Evolutionary conservation across 805 yeast species (phyloP), one percentile per base, ranked within the genome.

Genomic region (Candida chilensis): DNA sequence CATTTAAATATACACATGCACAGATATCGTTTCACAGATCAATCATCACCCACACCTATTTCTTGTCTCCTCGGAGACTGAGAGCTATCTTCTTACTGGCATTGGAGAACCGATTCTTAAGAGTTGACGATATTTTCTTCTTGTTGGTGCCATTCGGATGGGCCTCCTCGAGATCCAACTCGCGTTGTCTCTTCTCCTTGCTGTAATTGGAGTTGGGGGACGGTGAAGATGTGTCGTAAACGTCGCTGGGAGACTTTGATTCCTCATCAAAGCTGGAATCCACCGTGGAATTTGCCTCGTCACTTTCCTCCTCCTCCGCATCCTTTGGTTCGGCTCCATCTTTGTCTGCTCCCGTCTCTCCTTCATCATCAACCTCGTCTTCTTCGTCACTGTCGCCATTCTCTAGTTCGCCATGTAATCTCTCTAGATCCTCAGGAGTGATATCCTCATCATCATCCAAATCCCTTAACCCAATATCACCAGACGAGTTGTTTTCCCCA

Each of bases 341-440:
- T 16, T 29, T 22, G n/a, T 25, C 17, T 14, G 28, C 35, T 33
- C 19, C 35, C 16, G 37, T 32, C 16, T 34, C 26, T 22, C 34
- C 40, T 28, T 27, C 30, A 17, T 32, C 40, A 9, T 30, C 41
- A 13, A 34, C 32, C 6, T 31, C 41, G 10, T 37, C 46, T 14
- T 40, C 46, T n/a, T 42, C 47, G 15, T 45, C 51, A 18, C 44
- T 52, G 4, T 43, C 40, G 21, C 37, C 41, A 21, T 33, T 31
- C 8, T 27, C 29, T 24, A 28, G 7, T 25, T 33, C 28, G 28
- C 33, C 24, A 20, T 30, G 33, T 15, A 29, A 29, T 32, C 17
- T 31, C 29, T 8, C 12, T 7, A 24, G 15, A 19, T 37, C 40
- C 24, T 39, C 29, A 24, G 30, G 21, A 11, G 11, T 11, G 11